These are phyloP conservation scores for Naganishia sp. DNA, from an alignment of 1,284 basidiomycete genomes.

Conservation along the genomic window DNA sequence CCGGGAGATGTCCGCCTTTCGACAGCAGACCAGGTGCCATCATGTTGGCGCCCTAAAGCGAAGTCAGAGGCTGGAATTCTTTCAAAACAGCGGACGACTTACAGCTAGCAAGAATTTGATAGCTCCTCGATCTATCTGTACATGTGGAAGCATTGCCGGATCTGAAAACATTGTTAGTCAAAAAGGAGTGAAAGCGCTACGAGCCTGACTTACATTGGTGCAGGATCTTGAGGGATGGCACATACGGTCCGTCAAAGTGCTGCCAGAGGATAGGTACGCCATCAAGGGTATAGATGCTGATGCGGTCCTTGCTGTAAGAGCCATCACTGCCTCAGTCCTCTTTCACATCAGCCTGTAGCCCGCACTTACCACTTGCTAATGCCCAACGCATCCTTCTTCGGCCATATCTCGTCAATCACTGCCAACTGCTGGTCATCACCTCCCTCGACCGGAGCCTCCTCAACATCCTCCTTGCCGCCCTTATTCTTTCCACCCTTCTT, in stretches of 20 bases:
- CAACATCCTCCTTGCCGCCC: slow-evolving; percentile 42
- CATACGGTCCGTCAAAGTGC: slow-evolving; percentile 91
- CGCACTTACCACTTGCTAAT: slow-evolving; percentile 89
- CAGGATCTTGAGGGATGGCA: slow-evolving; percentile 81
- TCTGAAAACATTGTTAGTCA: slow-evolving; percentile 59
- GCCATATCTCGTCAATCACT: slow-evolving; percentile 87
- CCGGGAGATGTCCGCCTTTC: slow-evolving; percentile 82
- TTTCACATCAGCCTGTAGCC: not conserved
- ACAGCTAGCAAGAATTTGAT: slow-evolving; percentile 90
- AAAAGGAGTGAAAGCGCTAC: slow-evolving; percentile 9
- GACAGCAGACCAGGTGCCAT: slow-evolving; percentile 97
- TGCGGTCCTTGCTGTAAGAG: slow-evolving; percentile 78
- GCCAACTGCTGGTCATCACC: slow-evolving; percentile 63
- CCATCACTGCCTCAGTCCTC: not conserved
- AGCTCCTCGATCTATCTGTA: slow-evolving; percentile 91
- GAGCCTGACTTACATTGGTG: slow-evolving; percentile 74
- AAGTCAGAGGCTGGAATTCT: too few species aligned
- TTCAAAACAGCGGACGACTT: slow-evolving; percentile 37
- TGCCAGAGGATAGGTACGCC: slow-evolving; percentile 92
- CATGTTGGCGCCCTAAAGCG: slow-evolving; percentile 76
- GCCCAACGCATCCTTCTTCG: slow-evolving; percentile 93
- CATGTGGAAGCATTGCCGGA: slow-evolving; percentile 82
- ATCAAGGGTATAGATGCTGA: slow-evolving; percentile 87
- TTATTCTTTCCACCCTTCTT: slow-evolving; percentile 47
- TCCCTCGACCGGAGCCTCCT: slow-evolving; percentile 55